phyloP scores from a whole-genome alignment of 2,329 filamentous ascomycete genomes.

The Sporothrix euskadiensis region DNA sequence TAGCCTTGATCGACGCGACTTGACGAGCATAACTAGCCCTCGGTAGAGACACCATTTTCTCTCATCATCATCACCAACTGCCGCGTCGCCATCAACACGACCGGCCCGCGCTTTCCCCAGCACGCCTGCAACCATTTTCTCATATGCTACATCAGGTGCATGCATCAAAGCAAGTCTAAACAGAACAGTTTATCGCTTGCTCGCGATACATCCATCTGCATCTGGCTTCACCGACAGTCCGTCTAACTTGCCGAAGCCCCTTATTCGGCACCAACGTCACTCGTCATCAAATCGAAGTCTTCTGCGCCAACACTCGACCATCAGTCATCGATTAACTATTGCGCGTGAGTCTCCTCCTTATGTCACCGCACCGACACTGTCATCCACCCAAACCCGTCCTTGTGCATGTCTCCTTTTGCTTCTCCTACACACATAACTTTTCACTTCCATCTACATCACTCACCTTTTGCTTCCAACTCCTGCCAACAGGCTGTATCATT shows the following conservation, averaged over 20 bases:
- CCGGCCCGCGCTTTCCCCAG: not conserved
- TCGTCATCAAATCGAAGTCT: not conserved
- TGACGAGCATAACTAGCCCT: not conserved
- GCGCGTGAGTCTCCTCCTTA: not conserved
- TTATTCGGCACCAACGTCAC: not conserved
- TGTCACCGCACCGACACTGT: not conserved
- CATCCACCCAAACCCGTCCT: not conserved
- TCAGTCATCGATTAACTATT: constrained; percentile 15
- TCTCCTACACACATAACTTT: not conserved
- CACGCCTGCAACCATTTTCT: not conserved
- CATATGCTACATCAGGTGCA: no score
- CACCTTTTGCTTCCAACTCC: not conserved
- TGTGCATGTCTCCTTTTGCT: not conserved
- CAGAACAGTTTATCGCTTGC: not conserved
- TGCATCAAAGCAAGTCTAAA: not conserved
- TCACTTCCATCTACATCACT: not conserved
- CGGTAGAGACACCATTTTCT: not conserved
- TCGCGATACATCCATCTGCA: not conserved
- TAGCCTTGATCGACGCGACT: not conserved
- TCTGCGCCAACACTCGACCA: not conserved
- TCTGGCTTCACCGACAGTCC: constrained; percentile 3
- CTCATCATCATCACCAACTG: not conserved
- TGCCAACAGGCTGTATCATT: not conserved
- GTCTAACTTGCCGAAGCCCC: not conserved
- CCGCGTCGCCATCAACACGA: not conserved